Evolutionary conservation across 2,329 filamentous ascomycete species (phyloP), one percentile per base, ranked within the genome.

Genomic region (Aspergillus udagawae): DNA sequence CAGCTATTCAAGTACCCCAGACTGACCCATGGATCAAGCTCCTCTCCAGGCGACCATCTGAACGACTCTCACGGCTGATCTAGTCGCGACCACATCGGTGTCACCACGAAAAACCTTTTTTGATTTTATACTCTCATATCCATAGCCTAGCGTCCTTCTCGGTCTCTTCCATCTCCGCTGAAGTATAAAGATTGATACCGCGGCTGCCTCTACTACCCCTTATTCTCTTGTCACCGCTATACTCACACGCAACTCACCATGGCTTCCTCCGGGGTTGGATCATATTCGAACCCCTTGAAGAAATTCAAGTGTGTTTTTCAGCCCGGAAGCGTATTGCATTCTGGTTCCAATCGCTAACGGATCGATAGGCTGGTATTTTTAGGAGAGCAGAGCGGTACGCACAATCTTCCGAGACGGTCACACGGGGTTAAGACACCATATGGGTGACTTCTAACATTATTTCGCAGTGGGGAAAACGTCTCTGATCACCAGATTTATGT

Each of bases 251-350:
- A 56, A 60, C 51, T 72, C 77, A 85, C 74, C 74, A 96, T 96
- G 92, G 90, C 92, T 77, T 73, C 75, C 79, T 80, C 86, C 68
- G 79, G 78, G 58, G 87, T 87, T 72, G 90, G 89, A 77, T 91
- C 90, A 64, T 99, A 97, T 83, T 97, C 95, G 77, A 97, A 97
- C 83, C 94, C 94, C 71, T 83, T 99, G 80, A 99, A 99, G 90
- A 99, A 99, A 80, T 99, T 97, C 89, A 99, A 99, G 92, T 97
- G 82, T 58, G 78, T 66, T 29, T 27, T 42, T 23, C 47, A 44
- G 29, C 45, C 57, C 21, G 38, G 45, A 41, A 23, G 23, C 27
- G 50, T 44, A 47, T 47, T 45, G 21, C 32, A 23, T 35, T 23
- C 23, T 27, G 9, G 29, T 49, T 23, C 57, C 32, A 41, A 45